Evolutionary conservation across 2,329 filamentous ascomycete species (phyloP).

Genomic region (Penicillium corylophilum): DNA sequence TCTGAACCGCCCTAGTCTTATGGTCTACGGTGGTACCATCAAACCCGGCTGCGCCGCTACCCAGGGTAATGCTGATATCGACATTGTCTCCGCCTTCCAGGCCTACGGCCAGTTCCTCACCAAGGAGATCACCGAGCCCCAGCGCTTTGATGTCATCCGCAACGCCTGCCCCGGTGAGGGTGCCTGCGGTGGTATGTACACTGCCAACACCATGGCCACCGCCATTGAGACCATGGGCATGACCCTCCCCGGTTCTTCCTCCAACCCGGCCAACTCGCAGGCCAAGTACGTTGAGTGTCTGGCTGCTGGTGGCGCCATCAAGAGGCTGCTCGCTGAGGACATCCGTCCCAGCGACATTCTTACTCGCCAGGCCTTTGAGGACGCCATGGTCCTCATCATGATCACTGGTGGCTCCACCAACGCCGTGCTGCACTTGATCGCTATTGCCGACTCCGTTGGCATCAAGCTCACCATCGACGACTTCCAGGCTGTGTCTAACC

Average conservation of each 20-base stretch:
- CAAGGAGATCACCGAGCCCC: conserved; percentile 84
- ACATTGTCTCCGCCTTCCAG: conserved; percentile 97
- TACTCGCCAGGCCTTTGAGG: conserved; percentile 77
- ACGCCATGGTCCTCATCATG: conserved; percentile 80
- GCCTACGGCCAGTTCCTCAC: conserved; percentile 93
- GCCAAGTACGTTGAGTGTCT: conserved; percentile 73
- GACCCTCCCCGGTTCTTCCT: conserved; percentile 79
- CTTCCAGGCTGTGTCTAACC: conserved; percentile 79
- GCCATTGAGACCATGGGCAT: conserved; percentile 72
- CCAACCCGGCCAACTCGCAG: conserved; percentile 71
- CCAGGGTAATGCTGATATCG: conserved; percentile 72
- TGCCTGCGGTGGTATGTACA: conserved; percentile 85
- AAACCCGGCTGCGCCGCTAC: conserved; percentile 79
- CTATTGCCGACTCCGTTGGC: conserved; percentile 77
- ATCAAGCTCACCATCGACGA: conserved; percentile 82
- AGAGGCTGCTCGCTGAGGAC: conserved; percentile 71
- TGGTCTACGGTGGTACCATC: conserved; percentile 97
- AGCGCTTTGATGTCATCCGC: conserved; percentile 91
- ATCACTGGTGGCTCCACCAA: conserved; percentile 84
- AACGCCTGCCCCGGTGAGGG: conserved; percentile 83
- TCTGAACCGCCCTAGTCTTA: conserved; percentile 89
- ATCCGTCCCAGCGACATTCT: conserved; percentile 76
- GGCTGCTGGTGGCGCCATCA: conserved; percentile 69
- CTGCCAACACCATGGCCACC: conserved; percentile 73
- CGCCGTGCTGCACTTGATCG: conserved; percentile 79